These are phyloP conservation scores for Hericium alpestre DNA, from an alignment of 768 basidiomycete genomes.

Conservation along the genomic window DNA sequence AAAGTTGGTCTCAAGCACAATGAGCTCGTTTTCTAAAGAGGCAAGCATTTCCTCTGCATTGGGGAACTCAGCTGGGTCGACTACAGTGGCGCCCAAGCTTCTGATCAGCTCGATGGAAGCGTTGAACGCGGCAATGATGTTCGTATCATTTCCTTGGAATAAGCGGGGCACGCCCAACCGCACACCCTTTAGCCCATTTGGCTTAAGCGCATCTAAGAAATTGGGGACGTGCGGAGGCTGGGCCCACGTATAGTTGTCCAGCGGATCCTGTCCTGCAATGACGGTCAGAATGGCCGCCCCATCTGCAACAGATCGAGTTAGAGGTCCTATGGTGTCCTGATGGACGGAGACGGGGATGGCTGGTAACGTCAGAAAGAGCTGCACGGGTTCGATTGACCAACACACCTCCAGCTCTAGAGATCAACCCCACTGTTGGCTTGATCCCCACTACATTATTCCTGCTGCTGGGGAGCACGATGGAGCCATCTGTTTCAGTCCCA, in stretches of 20 bases:
- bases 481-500: constrained; percentile 39
- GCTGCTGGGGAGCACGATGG: constrained; percentile 33
- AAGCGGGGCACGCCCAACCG: constrained; percentile 36
- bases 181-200: constrained; percentile 34
- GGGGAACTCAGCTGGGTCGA: constrained; percentile 55
- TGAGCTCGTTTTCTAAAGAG: constrained; percentile 34
- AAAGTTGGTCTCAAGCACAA: constrained; percentile 48
- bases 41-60: constrained; percentile 37
- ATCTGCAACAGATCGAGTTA: constrained; percentile 42
- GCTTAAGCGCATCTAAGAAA: constrained; percentile 42
- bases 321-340: constrained; percentile 51
- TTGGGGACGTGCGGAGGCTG: constrained; percentile 43
- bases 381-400: background rate
- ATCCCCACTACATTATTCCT: constrained; percentile 48
- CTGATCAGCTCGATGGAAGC: constrained; percentile 27
- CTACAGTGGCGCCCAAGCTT: constrained; percentile 35
- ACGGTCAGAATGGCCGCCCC: constrained; percentile 42
- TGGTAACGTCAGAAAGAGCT: constrained; percentile 10
- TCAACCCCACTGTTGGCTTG: constrained; percentile 49
- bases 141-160: constrained; percentile 17
- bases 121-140: constrained; percentile 28
- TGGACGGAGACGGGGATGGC: constrained; percentile 47
- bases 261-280: constrained; percentile 33
- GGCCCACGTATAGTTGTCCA: constrained; percentile 30
- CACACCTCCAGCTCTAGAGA: constrained; percentile 46